Base-by-base conservation (phyloP, 2,329 filamentous ascomycete species). In the Sclerotinia sclerotiorum region DNA sequence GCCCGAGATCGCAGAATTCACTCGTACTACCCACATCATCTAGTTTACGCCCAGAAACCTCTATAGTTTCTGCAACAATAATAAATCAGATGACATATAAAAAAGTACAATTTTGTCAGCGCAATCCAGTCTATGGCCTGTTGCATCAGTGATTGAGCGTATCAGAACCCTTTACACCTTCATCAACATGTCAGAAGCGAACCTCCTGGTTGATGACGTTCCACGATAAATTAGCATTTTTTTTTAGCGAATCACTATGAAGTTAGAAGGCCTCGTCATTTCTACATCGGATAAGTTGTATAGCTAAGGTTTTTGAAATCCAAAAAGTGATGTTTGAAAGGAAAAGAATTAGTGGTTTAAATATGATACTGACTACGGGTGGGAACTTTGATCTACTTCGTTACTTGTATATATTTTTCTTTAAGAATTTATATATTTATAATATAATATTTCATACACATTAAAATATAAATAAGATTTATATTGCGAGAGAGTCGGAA, bases 1-100 rank as follows among this genome's bases (percentile, higher is more conserved):
- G 64, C 67, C 15, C 65, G 70, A 46, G 70, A 74, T 63, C 49
- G 66, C 35, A 65, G 55, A 29, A 69, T 70, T 8, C 74, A 75
- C 67, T 69, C 70, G 11, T 75, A 74, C 65, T 70, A 74, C 56
- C 61, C 70, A 29, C 65, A 74, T 35, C 44, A 42, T 56, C 11
- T 69, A 32, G 68, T 69, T 51, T 69, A 69, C 24, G 65, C 51
- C 13, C 68, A 69, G 24, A 69, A 69, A 32, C 68, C 68, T 15
- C 8, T 55, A 11, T 65, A 63, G 35, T 21, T 7, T 3, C 27
- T 39, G 35, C 35, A 51, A 27, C 11, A 11, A 48, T 39, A 44
- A 35, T 35, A 27, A 6, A 29, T 60, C 19, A 42, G 44, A 67
- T 29, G 32, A 51, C 1, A 49, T 19, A 49, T 19, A 29, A 39